Percentiles rank a stretch among this genome's conserved stretches.
These are phyloP conservation scores for Grammothele lineata DNA, from an alignment of 768 basidiomycete species.

Conservation along the genomic window DNA sequence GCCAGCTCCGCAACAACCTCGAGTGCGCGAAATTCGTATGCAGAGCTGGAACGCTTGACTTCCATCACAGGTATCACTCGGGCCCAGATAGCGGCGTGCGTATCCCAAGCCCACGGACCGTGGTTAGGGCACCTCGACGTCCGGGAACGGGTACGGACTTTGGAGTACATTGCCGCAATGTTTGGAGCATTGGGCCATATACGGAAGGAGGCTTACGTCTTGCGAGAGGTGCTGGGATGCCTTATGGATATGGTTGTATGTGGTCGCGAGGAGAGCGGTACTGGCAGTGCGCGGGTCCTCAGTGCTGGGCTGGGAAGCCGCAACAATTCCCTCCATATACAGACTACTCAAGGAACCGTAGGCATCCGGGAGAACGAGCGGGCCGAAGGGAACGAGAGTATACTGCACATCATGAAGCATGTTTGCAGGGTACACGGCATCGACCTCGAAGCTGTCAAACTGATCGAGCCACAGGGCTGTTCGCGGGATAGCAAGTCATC, in stretches of 20 bases:
- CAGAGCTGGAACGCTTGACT: conserved; percentile 61
- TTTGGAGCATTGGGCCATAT: conserved; percentile 80
- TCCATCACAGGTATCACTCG: conserved; percentile 67
- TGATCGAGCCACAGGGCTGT: conserved; percentile 28
- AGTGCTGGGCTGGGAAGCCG: conserved; percentile 47
- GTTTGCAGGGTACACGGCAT: conserved; percentile 80
- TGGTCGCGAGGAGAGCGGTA: conserved; percentile 60
- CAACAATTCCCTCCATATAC: conserved; percentile 32
- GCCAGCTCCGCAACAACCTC: conserved; percentile 29
- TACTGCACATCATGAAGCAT: conserved; percentile 71
- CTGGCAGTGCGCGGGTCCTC: conserved; percentile 42
- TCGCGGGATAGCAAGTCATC: conserved; percentile 5
- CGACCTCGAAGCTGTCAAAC: conserved; percentile 65
- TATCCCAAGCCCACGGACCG: conserved; percentile 80
- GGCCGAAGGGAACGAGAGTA: conserved; percentile 73
- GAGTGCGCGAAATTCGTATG: conserved; percentile 25
- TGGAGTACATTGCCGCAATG: conserved; percentile 68
- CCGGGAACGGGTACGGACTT: conserved; percentile 66
- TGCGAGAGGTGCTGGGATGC: conserved; percentile 83
- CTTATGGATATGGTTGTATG: conserved; percentile 84
- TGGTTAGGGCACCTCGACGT: conserved; percentile 80
- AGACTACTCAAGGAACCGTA: conserved; percentile 46
- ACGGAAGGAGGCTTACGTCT: conserved; percentile 83
- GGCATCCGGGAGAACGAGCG: conserved; percentile 73
- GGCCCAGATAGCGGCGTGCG: conserved; percentile 54